A percentile compares a stretch with the other conserved stretches of the same genome.
Conservation (phyloP, 2,329 filamentous ascomycete species). For the Grosmannia huntii region DNA sequence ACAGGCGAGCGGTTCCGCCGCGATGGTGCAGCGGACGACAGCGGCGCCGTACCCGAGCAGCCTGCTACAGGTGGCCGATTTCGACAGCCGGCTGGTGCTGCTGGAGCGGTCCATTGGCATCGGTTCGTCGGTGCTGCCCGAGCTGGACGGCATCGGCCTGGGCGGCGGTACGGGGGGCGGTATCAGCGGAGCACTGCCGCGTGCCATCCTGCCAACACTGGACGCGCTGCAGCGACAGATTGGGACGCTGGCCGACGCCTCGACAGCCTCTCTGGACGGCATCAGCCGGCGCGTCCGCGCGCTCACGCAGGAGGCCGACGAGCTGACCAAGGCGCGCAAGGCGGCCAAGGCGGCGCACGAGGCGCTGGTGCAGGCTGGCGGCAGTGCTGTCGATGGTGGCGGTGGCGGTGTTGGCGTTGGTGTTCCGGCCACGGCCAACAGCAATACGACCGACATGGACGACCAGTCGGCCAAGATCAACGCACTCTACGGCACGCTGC, state of each 20-base stretch:
- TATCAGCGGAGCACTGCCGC: conserved; percentile 26
- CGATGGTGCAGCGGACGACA: not conserved
- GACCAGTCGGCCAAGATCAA: conserved; percentile 83
- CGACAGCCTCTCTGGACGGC: conserved; percentile 58
- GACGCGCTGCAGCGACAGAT: conserved; percentile 73
- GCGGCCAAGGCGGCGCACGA: conserved; percentile 51
- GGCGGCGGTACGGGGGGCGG: not conserved
- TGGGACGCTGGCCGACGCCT: conserved; percentile 58
- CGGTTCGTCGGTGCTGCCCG: conserved; percentile 52
- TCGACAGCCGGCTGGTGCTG: conserved; percentile 66
- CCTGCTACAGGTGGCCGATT: conserved; percentile 71
- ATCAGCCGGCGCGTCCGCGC: conserved; percentile 57
- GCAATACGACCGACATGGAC: conserved; percentile 25
- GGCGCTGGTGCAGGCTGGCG: conserved; percentile 36
- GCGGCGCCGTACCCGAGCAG: conserved; percentile 34
- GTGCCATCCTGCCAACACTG: conserved; percentile 71
- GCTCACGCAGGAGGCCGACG: conserved; percentile 60
- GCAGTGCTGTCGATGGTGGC: conserved; percentile 1
- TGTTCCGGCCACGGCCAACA: not conserved
- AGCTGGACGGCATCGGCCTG: conserved; percentile 40
- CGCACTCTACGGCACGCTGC: conserved; percentile 75
- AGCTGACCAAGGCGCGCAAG: conserved; percentile 51
- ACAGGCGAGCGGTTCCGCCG: not conserved
- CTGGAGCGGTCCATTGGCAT: conserved; percentile 76
- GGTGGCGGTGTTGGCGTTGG: not conserved